Base-by-base conservation (phyloP, 495 filamentous ascomycete species). In the Penicillium fimorum region DNA sequence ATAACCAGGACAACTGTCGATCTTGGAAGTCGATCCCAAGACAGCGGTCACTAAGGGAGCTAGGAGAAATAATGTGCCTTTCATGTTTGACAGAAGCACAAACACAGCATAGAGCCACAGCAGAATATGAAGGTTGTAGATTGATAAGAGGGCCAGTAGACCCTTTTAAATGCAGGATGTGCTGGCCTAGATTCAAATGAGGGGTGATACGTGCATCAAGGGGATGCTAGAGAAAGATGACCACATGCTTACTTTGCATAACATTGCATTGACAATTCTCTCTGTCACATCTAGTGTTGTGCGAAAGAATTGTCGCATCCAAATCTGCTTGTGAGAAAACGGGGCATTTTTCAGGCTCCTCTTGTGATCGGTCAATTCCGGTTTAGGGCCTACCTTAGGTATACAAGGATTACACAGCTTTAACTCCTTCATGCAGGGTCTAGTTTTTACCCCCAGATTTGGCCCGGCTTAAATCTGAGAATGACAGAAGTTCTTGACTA, bases 1-100 rank as follows among this genome's bases (percentile, higher is more conserved):
- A 64, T 95, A 95, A 5, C 90, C 90, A 13, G 88, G 87, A 61
- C 89, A 93, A 17, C 68, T 55, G 4, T 63, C 41, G 5, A 44
- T 52, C 7, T 43, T 46, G 12, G 53, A 49, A 1, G 62, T 60
- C 12, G 69, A 54, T 13, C 60, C 59, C 49, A 74, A 50, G 20
- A 67, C 62, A 17, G 68, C 62, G 53, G 72, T 69, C 49, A 60
- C 70, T 24, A 76, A 59, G 59, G 69, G 61, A n/a, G 62, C 53
- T 13, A 74, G 58, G 29, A 67, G 55, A 20, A 76, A 56, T 32
- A 73, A 43, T 5, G 59, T 47, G 30, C 60, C 53, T 61, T 63
- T 51, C 73, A 74, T 76, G 20, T 35, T 70, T 48, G n/a, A 15
- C 40, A 53, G 58, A 51, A 48, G 47, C 51, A 58, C n/a, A 17